These are phyloP conservation scores for Vigna mungo DNA, from an alignment of 306 rosid species.

Conservation along the genomic window DNA sequence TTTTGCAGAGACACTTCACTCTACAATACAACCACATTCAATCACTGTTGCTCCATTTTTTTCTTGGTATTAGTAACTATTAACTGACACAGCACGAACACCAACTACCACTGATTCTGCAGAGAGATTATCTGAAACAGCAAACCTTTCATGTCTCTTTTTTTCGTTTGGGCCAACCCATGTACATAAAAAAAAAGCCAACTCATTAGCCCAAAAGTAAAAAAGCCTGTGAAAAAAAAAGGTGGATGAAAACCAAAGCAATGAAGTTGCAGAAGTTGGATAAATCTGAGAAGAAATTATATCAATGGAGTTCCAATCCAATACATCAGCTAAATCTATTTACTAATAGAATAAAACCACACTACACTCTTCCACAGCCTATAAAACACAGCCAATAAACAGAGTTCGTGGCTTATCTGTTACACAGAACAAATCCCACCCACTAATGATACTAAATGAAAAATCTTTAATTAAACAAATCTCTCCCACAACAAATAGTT, in stretches of 20 bases:
- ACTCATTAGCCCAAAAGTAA: not conserved
- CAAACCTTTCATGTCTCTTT: not conserved
- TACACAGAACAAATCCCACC: slow-evolving; percentile 35
- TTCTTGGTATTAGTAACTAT: no score
- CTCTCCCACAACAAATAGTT: slow-evolving; percentile 9
- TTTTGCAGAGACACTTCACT: not conserved
- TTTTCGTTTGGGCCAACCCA: not conserved
- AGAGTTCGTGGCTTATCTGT: slow-evolving; percentile 46
- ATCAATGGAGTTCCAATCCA: slow-evolving; percentile 47
- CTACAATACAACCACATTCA: no score
- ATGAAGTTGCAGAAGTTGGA: not conserved
- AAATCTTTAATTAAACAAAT: not conserved
- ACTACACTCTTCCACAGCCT: slow-evolving; percentile 55
- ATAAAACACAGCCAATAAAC: slow-evolving; percentile 49
- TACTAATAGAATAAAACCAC: slow-evolving; percentile 42
- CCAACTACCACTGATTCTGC: slow-evolving; percentile 1
- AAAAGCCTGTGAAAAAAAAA: not conserved
- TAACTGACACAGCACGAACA: not conserved
- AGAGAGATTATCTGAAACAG: not conserved
- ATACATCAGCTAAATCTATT: slow-evolving; percentile 33
- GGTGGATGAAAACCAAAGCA: not conserved
- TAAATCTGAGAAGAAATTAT: slow-evolving; percentile 7
- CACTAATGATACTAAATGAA: slow-evolving; percentile 15
- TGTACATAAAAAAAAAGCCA: no score
- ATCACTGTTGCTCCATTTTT: not conserved